Conservation (phyloP, 73 alveolate genomes). For the Breviolum minutum region DNA sequence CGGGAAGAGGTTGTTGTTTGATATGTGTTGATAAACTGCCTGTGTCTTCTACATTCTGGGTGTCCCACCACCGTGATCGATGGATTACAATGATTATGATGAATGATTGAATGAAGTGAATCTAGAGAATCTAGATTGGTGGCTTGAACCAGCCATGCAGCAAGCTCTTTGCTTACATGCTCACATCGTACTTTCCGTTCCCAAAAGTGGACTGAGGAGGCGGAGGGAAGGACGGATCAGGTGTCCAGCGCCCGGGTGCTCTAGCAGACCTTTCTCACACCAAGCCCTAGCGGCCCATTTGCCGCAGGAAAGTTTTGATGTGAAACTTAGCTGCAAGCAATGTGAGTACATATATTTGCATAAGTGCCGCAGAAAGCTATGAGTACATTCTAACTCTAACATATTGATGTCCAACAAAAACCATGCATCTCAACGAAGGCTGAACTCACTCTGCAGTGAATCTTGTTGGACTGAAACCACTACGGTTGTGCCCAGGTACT, state of each 20-base stretch:
- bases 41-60: neutral
- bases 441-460: neutral
- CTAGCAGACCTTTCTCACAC: slow-evolving; percentile 23
- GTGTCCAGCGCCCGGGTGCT: slow-evolving; percentile 7
- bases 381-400: too few relatives aligned
- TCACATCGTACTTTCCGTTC: neutral
- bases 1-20: neutral
- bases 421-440: too few relatives aligned
- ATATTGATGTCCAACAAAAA: too few relatives aligned
- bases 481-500: neutral
- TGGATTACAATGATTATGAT: too few relatives aligned
- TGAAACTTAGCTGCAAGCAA: neutral
- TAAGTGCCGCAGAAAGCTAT: too few relatives aligned
- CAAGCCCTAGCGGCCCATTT: slow-evolving; percentile 23
- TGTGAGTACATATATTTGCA: neutral
- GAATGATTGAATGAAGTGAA: too few relatives aligned
- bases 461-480: neutral
- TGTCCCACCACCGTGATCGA: too few relatives aligned
- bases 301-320: neutral
- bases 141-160: too few relatives aligned
- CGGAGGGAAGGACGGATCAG: neutral
- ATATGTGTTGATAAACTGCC: neutral
- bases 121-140: too few relatives aligned
- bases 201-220: neutral
- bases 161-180: too few relatives aligned